These are phyloP conservation scores for Bruguiera sexangula DNA, from an alignment of 345 rosid genomes.

Conservation along the genomic window DNA sequence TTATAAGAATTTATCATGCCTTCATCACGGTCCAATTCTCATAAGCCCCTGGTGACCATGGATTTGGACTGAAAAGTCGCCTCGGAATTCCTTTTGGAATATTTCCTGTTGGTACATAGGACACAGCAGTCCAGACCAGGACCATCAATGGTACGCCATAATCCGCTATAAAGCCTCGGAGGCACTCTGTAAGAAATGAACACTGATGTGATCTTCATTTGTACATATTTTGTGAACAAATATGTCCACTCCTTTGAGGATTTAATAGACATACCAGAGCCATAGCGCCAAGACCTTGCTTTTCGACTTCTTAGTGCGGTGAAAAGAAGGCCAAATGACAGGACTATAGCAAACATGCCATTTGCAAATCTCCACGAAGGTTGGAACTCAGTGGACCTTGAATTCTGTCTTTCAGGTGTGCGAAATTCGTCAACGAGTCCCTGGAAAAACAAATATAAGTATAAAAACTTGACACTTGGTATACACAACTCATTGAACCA, in stretches of 20 bases:
- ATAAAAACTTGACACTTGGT: neutral
- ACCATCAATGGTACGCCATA: constrained; percentile 34
- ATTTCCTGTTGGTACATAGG: constrained; percentile 23
- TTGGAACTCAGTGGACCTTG: constrained; percentile 18
- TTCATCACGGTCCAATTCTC: constrained; percentile 31
- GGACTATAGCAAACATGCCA: constrained; percentile 29
- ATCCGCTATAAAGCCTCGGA: constrained; percentile 29
- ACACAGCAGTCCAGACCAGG: constrained; percentile 27
- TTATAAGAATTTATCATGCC: constrained; percentile 8
- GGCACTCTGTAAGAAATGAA: constrained; percentile 14
- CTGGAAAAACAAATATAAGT: constrained; percentile 8
- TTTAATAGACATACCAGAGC: constrained; percentile 21
- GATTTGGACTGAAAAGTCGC: constrained; percentile 29
- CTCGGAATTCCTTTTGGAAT: constrained; percentile 25
- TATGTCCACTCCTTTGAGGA: neutral
- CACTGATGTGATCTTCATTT: neutral
- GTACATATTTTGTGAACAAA: neutral
- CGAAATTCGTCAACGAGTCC: constrained; percentile 24
- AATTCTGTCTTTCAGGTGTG: constrained; percentile 21
- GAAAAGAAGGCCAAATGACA: constrained; percentile 28
- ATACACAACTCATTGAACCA: too few species aligned
- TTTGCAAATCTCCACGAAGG: constrained; percentile 29
- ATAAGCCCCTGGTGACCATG: constrained; percentile 30
- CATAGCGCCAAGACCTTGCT: constrained; percentile 34
- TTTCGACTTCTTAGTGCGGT: constrained; percentile 27